These are phyloP conservation scores for Syncephalis plumigaleata DNA, from an alignment of 371 early-diverging fungal genomes.

Conservation along the genomic window DNA sequence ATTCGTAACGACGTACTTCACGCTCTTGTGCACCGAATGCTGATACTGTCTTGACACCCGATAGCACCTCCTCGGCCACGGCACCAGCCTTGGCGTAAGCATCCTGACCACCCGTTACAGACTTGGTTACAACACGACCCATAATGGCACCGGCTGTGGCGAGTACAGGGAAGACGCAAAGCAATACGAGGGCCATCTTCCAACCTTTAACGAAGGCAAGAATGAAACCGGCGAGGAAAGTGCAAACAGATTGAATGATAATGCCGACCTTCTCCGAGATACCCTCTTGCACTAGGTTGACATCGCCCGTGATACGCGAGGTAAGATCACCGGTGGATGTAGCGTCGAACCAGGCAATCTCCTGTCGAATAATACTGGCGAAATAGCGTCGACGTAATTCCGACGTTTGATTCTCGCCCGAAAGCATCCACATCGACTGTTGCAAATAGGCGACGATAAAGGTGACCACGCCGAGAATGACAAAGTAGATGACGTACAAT, in stretches of 20 bases:
- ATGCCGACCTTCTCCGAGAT: constrained; percentile 72
- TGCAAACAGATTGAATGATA: constrained; percentile 37
- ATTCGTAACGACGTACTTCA: constrained; percentile 37
- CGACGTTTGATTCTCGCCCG: constrained; percentile 17
- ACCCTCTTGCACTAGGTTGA: constrained; percentile 69
- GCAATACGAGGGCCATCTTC: constrained; percentile 68
- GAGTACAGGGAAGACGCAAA: constrained; percentile 6
- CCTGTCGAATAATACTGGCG: constrained; percentile 67
- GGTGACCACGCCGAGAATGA: constrained; percentile 42
- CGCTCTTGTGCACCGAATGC: constrained; percentile 66
- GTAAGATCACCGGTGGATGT: constrained; percentile 46
- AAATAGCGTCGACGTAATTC: constrained; percentile 50
- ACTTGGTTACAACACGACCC: constrained; percentile 42
- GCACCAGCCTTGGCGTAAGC: constrained; percentile 46
- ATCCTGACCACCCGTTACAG: constrained; percentile 15
- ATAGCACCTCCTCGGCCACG: constrained; percentile 71
- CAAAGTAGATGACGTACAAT: constrained; percentile 27
- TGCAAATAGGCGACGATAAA: constrained; percentile 13
- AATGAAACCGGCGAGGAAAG: constrained; percentile 73
- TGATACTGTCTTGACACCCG: constrained; percentile 72
- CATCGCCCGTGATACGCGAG: constrained; percentile 57
- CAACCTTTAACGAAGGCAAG: constrained; percentile 77
- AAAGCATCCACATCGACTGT: constrained; percentile 13
- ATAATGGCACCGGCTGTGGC: constrained; percentile 32
- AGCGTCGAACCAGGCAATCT: constrained; percentile 82